Conservation (phyloP, 2,329 filamentous ascomycete genomes). For the Epichloe festucae region DNA sequence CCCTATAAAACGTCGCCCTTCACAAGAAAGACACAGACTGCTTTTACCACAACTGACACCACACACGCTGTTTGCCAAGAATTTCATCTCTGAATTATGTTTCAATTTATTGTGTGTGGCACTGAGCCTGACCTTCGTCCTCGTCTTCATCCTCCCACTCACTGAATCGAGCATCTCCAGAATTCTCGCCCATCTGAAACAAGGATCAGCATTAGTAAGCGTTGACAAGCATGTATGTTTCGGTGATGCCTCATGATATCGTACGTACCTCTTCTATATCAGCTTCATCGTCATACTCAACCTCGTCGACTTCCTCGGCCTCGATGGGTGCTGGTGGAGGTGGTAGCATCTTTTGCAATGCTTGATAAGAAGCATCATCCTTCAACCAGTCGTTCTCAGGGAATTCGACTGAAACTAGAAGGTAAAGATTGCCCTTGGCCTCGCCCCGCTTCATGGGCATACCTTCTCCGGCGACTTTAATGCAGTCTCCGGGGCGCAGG, state of each 20-base stretch:
- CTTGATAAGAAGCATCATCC: constrained; percentile 56
- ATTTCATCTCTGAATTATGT: no score
- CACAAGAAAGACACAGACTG: background rate
- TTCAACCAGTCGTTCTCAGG: constrained; percentile 75
- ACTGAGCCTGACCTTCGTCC: constrained; percentile 54
- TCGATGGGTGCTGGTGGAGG: constrained; percentile 46
- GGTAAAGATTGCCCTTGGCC: constrained; percentile 70
- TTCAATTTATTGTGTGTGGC: constrained; percentile 51
- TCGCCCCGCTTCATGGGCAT: constrained; percentile 91
- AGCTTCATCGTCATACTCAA: constrained; percentile 71
- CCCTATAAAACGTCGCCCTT: background rate
- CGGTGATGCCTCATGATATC: background rate
- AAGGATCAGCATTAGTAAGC: constrained; percentile 13
- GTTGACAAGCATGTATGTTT: no score
- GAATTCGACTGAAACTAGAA: constrained; percentile 77
- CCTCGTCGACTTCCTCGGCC: constrained; percentile 71
- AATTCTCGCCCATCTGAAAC: constrained; percentile 54
- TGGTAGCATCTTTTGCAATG: constrained; percentile 62
- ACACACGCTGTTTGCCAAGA: background rate
- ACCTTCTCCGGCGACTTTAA: constrained; percentile 80
- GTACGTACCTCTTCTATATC: constrained; percentile 61
- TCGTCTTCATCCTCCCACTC: constrained; percentile 64
- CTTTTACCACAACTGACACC: background rate
- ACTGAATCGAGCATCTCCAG: constrained; percentile 52
- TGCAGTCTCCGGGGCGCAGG: constrained; percentile 66